These are phyloP conservation scores for Henningerozyma blattae DNA, from an alignment of 805 yeast genomes.

Conservation along the genomic window DNA sequence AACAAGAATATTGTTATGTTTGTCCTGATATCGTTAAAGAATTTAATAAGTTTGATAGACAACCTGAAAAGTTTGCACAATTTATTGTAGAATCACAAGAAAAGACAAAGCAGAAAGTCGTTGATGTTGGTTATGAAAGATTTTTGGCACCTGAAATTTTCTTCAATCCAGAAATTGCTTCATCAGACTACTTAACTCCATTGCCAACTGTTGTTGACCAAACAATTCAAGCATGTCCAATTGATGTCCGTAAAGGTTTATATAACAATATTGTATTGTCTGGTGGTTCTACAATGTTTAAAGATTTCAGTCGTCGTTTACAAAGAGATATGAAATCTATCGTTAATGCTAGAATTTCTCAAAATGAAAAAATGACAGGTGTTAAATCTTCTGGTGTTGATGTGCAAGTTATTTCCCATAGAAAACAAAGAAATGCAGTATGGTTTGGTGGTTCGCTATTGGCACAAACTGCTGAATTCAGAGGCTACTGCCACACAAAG, in stretches of 20 bases:
- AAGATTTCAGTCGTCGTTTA: slow-evolving; percentile 93
- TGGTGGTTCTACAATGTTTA: slow-evolving; percentile 98
- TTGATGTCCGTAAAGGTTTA: slow-evolving; percentile 93
- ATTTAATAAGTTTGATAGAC: slow-evolving; percentile 86
- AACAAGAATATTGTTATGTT: slow-evolving; percentile 94
- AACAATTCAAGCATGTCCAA: slow-evolving; percentile 90
- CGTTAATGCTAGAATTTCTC: slow-evolving; percentile 79
- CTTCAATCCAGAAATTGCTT: slow-evolving; percentile 94
- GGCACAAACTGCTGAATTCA: slow-evolving; percentile 96
- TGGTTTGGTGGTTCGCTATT: slow-evolving; percentile 98
- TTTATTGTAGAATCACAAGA: slow-evolving; percentile 74
- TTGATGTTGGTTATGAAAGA: slow-evolving; percentile 95
- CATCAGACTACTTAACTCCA: slow-evolving; percentile 91
- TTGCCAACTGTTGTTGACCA: slow-evolving; percentile 92
- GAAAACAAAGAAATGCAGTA: slow-evolving; percentile 96
- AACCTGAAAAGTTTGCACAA: slow-evolving; percentile 88
- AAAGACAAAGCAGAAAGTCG: slow-evolving; percentile 48
- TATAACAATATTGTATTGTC: slow-evolving; percentile 91
- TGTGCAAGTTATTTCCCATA: slow-evolving; percentile 93
- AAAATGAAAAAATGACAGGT: slow-evolving; percentile 64
- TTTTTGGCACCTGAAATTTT: slow-evolving; percentile 98
- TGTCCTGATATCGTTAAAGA: slow-evolving; percentile 97
- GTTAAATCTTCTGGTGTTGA: slow-evolving; percentile 85
- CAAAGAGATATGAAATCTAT: slow-evolving; percentile 86
- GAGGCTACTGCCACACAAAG: slow-evolving; percentile 92